Evolutionary conservation across 352 stramenopile genomes (phyloP), one percentile per base, ranked within the genome.

Genomic region (Globisporangium takayamanum): DNA sequence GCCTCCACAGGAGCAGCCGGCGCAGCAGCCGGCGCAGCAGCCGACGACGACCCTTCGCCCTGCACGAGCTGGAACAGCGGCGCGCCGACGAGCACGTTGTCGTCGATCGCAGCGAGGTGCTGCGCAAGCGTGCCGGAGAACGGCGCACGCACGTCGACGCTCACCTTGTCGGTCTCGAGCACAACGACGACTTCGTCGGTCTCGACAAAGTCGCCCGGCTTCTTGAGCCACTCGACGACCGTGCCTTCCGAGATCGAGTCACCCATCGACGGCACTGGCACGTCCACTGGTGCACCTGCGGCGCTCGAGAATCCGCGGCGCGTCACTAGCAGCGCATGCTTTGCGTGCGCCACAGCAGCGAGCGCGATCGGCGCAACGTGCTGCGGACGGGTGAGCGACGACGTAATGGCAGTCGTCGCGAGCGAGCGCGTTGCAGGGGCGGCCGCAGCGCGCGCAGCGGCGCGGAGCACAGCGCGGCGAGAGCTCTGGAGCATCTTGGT

Each of bases 191-290:
- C 94, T 39, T 99, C 95, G 69, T 99, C 96, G 25, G 82, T 80
- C 16, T 85, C 71, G 44, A 98, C 89, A 22, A 83, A 82, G 68
- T 98, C 95, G 28, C 97, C 97, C 11, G 41, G 41, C 41, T 46
- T 46, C 68, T 98, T 98, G 50, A 95, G 77, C 81, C 97, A 98
- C 67, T 99, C 88, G 10, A 99, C 95, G 47, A 99, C 91, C 0
- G 96, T 99, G 45, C 96, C 97, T 73, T 99, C 95, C 10, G 92
- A 98, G 73, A 99, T 99, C 57, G 94, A 99, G 72, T 99, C 94
- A 20, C 87, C 88, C 80, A 96, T 94, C 1, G 87, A 92, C 3
- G 88, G 88, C 51, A 96, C 87, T 7, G 85, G 76, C n/a, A 96
- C 83, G 14, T 46, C 41, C 14, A 46, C 41, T 36, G 55, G 28